These are phyloP conservation scores for Populus euphratica DNA, from an alignment of 345 rosid genomes.

Conservation along the genomic window DNA sequence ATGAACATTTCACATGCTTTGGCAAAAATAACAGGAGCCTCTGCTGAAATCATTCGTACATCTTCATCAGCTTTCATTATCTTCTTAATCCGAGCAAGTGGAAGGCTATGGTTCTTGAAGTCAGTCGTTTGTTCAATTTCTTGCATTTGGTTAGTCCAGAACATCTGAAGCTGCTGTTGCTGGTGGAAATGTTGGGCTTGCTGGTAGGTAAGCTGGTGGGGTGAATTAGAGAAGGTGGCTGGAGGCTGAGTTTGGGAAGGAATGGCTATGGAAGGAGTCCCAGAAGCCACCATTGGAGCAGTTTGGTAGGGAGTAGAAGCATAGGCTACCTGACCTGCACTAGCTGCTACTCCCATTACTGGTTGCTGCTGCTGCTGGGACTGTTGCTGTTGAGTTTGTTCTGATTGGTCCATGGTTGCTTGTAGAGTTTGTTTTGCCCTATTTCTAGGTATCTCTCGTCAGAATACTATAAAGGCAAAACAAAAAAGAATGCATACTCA, in stretches of 20 bases:
- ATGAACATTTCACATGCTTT: slow-evolving; percentile 48
- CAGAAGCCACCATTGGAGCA: slow-evolving; percentile 43
- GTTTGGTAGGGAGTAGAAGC: slow-evolving; percentile 46
- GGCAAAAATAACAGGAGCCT: slow-evolving; percentile 44
- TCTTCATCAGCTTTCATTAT: slow-evolving; percentile 49
- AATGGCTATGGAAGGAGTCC: slow-evolving; percentile 38
- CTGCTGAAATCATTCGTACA: slow-evolving; percentile 50
- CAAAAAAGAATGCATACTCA: neutral
- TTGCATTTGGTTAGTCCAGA: slow-evolving; percentile 43
- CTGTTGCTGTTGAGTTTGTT: slow-evolving; percentile 43
- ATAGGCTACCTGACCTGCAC: slow-evolving; percentile 46
- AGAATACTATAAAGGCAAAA: slow-evolving; percentile 17
- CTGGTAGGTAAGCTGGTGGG: slow-evolving; percentile 38
- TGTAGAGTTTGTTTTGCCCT: neutral
- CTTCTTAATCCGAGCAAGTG: slow-evolving; percentile 43
- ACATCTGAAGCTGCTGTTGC: slow-evolving; percentile 42
- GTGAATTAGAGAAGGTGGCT: slow-evolving; percentile 21
- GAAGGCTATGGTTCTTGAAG: slow-evolving; percentile 44
- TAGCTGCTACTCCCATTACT: slow-evolving; percentile 41
- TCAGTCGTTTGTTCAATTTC: slow-evolving; percentile 38
- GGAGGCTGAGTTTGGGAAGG: slow-evolving; percentile 36
- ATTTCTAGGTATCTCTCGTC: slow-evolving; percentile 17
- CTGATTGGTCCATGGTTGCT: slow-evolving; percentile 50
- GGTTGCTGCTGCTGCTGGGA: slow-evolving; percentile 28
- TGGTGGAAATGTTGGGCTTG: slow-evolving; percentile 46